These are phyloP conservation scores for Microbotryum lychnidis-dioicae DNA, from an alignment of 1,284 basidiomycete species.

Conservation along the genomic window DNA sequence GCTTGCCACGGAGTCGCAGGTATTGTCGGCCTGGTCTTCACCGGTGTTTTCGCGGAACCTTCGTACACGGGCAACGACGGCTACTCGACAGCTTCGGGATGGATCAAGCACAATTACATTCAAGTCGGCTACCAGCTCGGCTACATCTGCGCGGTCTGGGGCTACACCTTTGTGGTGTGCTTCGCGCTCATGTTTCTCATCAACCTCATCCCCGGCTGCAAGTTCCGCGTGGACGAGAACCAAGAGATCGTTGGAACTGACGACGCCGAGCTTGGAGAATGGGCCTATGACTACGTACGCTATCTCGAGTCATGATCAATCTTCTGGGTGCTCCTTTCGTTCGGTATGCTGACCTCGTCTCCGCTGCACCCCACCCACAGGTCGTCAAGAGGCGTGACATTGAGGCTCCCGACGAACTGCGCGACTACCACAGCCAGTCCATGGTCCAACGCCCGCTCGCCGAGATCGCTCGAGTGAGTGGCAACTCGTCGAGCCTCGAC, in stretches of 20 bases:
- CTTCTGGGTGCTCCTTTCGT: too few relatives aligned
- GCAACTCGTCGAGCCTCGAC: too few relatives aligned
- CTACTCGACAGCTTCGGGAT: constrained; percentile 44
- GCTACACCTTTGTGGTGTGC: constrained; percentile 52
- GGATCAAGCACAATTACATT: constrained; percentile 57
- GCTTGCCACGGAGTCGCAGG: constrained; percentile 70
- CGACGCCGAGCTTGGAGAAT: constrained; percentile 55
- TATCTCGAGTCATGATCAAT: not conserved
- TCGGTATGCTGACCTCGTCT: too few relatives aligned
- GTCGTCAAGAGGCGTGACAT: too few relatives aligned
- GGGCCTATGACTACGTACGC: constrained; percentile 15
- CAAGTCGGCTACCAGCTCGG: constrained; percentile 75
- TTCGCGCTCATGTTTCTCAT: constrained; percentile 59
- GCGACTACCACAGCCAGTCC: too few relatives aligned
- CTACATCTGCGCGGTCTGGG: constrained; percentile 63
- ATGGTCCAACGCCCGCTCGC: too few relatives aligned
- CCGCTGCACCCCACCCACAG: too few relatives aligned
- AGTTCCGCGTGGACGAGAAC: constrained; percentile 70
- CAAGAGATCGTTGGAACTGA: constrained; percentile 89
- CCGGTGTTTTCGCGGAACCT: constrained; percentile 65
- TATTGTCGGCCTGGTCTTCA: constrained; percentile 74
- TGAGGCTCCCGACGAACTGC: too few relatives aligned
- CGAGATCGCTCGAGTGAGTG: too few relatives aligned
- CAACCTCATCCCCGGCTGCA: constrained; percentile 68
- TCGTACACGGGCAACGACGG: constrained; percentile 51